phyloP scores from a whole-genome alignment of 805 yeast genomes.

The Wickerhamiella spandovensis region DNA sequence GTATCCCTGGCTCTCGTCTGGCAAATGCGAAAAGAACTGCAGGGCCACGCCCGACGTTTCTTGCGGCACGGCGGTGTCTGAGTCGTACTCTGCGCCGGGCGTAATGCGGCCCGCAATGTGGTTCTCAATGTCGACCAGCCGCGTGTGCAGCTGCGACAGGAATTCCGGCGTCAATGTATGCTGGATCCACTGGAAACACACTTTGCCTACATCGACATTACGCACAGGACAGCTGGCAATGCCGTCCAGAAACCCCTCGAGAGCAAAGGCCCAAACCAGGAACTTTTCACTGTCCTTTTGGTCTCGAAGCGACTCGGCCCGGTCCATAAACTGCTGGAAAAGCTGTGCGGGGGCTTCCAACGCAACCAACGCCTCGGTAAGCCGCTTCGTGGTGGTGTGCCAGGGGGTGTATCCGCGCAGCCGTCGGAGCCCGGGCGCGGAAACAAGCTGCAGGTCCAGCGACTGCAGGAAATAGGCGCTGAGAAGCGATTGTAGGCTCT shows the following conservation, averaged over 20 bases:
- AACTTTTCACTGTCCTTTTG: conserved; percentile 5
- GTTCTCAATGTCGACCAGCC: conserved; percentile 9
- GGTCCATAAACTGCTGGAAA: conserved; percentile 13
- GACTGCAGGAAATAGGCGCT: conserved; percentile 27
- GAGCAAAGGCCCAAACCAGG: conserved; percentile 17
- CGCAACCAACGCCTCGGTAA: conserved; percentile 23
- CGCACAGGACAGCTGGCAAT: conserved; percentile 12
- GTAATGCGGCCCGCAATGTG: background rate
- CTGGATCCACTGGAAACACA: conserved; percentile 7
- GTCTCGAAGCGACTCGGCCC: conserved; percentile 15
- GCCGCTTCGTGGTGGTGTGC: conserved; percentile 22
- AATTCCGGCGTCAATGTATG: conserved; percentile 8
- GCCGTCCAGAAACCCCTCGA: conserved; percentile 26
- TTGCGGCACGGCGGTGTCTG: too few species aligned
- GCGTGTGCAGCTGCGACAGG: conserved; percentile 6
- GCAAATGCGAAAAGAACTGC: background rate
- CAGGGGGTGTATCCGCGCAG: conserved; percentile 29
- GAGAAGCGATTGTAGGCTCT: conserved; percentile 28
- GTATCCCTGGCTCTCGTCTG: conserved; percentile 4
- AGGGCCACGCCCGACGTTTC: background rate
- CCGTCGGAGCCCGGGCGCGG: conserved; percentile 15
- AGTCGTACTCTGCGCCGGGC: background rate
- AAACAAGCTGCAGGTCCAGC: conserved; percentile 31
- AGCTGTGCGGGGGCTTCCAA: conserved; percentile 24
- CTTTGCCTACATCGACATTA: conserved; percentile 11